Evolutionary conservation across 139 green algal genomes (phyloP), one percentile per base, ranked within the genome.

Genomic region (Chlorella sp.): DNA sequence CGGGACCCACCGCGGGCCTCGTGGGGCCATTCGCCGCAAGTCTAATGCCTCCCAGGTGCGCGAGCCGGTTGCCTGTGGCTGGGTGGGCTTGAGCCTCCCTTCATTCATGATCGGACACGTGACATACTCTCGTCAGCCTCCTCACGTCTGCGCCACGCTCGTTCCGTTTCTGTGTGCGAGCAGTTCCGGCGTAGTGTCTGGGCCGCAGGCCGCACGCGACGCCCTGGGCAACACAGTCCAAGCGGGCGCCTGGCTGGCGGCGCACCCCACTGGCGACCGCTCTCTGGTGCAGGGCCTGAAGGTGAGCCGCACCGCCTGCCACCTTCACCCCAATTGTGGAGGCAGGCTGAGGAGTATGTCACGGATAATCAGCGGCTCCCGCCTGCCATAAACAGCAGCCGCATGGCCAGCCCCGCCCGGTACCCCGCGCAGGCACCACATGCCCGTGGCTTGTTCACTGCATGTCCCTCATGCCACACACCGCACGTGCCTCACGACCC

Each of bases 231-330:
- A 98, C 84, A 96, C 98, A 89, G 91, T 99, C 37, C 66, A 53
- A 26, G 82, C 71, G 28, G 93, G 73, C 48, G 75, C 86, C 19
- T 99, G 98, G 98, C 89, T 99, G 48, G 94, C 95, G 89, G 97
- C 92, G 30, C 98, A 99, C 95, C 89, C 86, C n/a, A 81, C 94
- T n/a, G 96, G 96, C 82, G 97, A 99, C 93, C 93, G 92, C 87
- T 95, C 90, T 0, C 95, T 99, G 53, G 91, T 92, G 60, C 98
- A 99, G 96, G 98, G 98, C 69, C 96, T 99, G 19, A 99, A 99
- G 96, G 96, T 96, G 57, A 0, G 88, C 3, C 7, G 26, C 30
- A 16, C 0, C 1, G 48, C 48, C 48, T 57, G 48, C 48, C 48
- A 57, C 48, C 9, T 5, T 57, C 48, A 57, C 48, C 9, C 48